Base-by-base conservation (phyloP, 129 eudicot species). In the Artemisia tridentata region DNA sequence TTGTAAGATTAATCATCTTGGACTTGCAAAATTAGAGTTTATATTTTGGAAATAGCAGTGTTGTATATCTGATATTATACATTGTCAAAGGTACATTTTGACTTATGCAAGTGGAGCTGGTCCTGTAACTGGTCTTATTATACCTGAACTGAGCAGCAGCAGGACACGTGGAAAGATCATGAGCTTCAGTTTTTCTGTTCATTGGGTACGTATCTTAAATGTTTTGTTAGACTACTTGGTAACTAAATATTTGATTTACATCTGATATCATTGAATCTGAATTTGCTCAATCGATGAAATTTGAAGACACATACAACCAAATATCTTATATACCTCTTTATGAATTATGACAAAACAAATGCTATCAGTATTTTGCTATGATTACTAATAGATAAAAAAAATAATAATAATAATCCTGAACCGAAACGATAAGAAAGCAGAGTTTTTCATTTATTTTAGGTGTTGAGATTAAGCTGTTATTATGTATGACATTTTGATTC, bases 101-200 rank as follows among this genome's bases (percentile, higher is more conserved):
- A 68, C 82, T 51, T 91, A 72, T 82, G 91, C 97, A 21, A 71
- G 82, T 45, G 95, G 97, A 82, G 95, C 95, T 64, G 97, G 97
- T 41, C 97, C 97, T 63, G 90, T 82, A 60, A 91, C 97, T 0
- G 97, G 97, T 60, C 80, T 91, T 63, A 76, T 91, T 56, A 91
- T 91, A 79, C 97, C 97, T 63, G 95, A 91, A 83, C 95, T 91
- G 60, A 88, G 95, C 82, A 88, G 95, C 79, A 85, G 86, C 82
- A 88, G 90, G 84, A 85, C 91, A 72, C 91, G 92, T n/a, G 95
- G 90, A 66, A 91, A 85, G 77, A 86, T 91, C 62, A 81, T 91
- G 91, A 78, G 87, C 84, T 91, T 91, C 84, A 88, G 97, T 80
- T 86, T 91, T 80, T 88, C 89, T 48, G 92, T 88, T 73, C 97